Evolutionary conservation across 2,329 filamentous ascomycete genomes (phyloP).

Genomic region (Davidsoniella eucalypti): DNA sequence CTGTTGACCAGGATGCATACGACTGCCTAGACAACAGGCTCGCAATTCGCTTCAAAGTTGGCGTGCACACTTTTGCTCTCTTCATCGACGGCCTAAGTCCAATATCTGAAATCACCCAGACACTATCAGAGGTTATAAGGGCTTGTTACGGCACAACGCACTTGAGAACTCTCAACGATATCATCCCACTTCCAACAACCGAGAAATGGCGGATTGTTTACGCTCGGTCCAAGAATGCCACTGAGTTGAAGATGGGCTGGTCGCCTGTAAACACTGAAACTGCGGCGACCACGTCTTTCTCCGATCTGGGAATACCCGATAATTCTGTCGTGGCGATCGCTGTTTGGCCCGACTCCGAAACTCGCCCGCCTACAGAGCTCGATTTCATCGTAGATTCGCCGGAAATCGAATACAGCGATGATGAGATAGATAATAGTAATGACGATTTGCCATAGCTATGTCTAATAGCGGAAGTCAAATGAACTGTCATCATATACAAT

Average conservation of each 20-base stretch:
- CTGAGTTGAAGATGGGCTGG: conserved; percentile 34
- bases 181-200: conserved; percentile 23
- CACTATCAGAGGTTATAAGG: conserved; percentile 40
- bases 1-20: too few species aligned
- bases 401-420: conserved; percentile 25
- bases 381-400: conserved; percentile 32
- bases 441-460: neutral
- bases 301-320: conserved; percentile 28
- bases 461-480: neutral
- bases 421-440: conserved; percentile 13
- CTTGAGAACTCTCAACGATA: conserved; percentile 23
- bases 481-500: neutral
- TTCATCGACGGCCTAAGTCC: conserved; percentile 42
- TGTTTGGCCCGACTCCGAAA: conserved; percentile 22
- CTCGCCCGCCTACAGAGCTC: conserved; percentile 23
- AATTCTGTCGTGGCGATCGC: conserved; percentile 34
- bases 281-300: conserved; percentile 26
- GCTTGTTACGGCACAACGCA: conserved; percentile 38
- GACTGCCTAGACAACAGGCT: conserved; percentile 24
- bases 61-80: conserved; percentile 53
- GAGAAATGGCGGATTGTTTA: conserved; percentile 28
- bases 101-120: conserved; percentile 38
- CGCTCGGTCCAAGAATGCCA: conserved; percentile 27
- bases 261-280: conserved; percentile 24
- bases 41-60: conserved; percentile 57